Conservation (phyloP, 345 rosid genomes). For the Lepidium africanum region DNA sequence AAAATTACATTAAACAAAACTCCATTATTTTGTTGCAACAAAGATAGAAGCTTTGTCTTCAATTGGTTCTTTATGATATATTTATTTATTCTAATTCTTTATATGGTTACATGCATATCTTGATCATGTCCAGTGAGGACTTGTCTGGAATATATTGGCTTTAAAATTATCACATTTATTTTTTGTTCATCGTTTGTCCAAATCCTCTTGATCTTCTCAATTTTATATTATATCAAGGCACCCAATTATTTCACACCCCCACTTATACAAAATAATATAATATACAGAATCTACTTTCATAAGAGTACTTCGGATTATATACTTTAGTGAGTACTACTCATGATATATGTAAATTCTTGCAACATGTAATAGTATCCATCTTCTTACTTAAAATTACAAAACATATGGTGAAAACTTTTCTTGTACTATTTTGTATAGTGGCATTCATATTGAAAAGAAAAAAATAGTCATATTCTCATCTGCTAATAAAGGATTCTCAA, state of each 20-base stretch:
- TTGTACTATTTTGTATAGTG: neutral
- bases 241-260: constrained; percentile 8
- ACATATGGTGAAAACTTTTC: neutral
- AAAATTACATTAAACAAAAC: constrained; percentile 6
- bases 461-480: no score
- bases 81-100: neutral
- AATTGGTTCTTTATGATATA: neutral
- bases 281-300: constrained; percentile 1
- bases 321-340: neutral
- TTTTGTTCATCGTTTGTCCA: constrained; percentile 18
- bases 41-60: constrained; percentile 27
- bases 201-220: constrained; percentile 21
- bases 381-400: neutral
- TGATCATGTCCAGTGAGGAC: constrained; percentile 26
- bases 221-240: constrained; percentile 8
- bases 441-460: no score
- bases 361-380: neutral
- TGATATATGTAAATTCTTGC: neutral
- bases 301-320: neutral
- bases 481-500: no score
- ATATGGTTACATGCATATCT: constrained; percentile 26
- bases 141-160: constrained; percentile 31
- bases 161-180: neutral
- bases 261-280: neutral
- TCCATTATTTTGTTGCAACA: constrained; percentile 4